Evolutionary conservation across 805 yeast genomes (phyloP).

Genomic region (Saccharomycopsis olivae): DNA sequence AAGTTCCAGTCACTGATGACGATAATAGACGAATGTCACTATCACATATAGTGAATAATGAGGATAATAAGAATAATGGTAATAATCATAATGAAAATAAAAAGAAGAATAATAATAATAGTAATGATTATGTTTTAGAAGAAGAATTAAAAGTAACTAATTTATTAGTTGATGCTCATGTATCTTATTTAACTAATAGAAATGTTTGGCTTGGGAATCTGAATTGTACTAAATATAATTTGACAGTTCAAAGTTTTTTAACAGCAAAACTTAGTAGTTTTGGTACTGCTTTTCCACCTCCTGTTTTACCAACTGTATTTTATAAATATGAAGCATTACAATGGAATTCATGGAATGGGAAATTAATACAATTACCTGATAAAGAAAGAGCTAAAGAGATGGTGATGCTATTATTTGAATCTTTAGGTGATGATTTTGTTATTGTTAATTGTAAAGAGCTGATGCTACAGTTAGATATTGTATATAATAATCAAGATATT

Average conservation of each 20-base stretch:
- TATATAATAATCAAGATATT: neutral
- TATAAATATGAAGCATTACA: conserved; percentile 4
- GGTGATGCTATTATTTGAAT: neutral
- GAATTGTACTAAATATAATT: conserved; percentile 9
- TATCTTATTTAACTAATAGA: conserved; percentile 4
- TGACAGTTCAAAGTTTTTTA: conserved; percentile 9
- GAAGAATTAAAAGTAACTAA: conserved; percentile 6
- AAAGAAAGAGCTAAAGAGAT: conserved; percentile 1
- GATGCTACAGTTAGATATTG: neutral
- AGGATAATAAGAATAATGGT: neutral
- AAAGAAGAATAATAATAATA: neutral
- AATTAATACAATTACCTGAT: conserved; percentile 1
- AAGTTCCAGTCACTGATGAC: neutral
- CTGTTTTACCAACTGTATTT: conserved; percentile 7
- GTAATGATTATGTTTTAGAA: conserved; percentile 7
- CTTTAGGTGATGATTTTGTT: conserved; percentile 7
- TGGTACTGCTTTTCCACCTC: neutral
- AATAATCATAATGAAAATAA: neutral
- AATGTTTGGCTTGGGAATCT: conserved; percentile 6
- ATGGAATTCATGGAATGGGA: conserved; percentile 12
- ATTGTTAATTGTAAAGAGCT: conserved; percentile 1
- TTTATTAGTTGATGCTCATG: conserved; percentile 7
- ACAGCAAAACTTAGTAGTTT: conserved; percentile 1
- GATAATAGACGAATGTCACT: conserved; percentile 8
- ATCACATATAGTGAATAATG: conserved; percentile 1